Evolutionary conservation across 257 asterid species (phyloP).

Genomic region (Verbena officinalis): DNA sequence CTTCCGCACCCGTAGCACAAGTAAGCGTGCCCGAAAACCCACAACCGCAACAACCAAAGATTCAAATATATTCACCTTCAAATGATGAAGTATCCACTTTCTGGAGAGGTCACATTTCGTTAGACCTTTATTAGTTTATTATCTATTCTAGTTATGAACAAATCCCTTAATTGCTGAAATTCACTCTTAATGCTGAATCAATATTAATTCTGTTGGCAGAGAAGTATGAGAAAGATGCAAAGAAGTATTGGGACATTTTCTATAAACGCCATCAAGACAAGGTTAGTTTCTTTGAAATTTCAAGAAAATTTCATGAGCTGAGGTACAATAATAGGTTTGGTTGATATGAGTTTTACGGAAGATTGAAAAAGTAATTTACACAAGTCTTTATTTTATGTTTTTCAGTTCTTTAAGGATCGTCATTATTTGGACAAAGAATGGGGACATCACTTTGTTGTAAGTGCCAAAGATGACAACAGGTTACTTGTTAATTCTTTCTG

Average conservation of each 20-base stretch:
- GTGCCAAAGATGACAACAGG: constrained; percentile 30
- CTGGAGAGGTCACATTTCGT: constrained; percentile 66
- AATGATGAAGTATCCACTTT: constrained; percentile 85
- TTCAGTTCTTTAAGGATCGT: constrained; percentile 94
- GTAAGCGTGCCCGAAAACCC: constrained; percentile 33
- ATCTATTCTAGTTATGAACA: background rate
- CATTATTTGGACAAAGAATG: constrained; percentile 97
- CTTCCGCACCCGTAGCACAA: constrained; percentile 32
- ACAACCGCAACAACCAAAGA: constrained; percentile 49
- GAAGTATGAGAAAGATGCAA: constrained; percentile 92
- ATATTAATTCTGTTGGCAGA: constrained; percentile 45
- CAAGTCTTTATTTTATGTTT: constrained; percentile 19
- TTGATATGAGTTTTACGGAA: background rate
- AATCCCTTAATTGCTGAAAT: background rate
- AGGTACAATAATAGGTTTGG: background rate
- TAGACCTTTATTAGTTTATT: constrained; percentile 22
- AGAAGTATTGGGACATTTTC: constrained; percentile 92
- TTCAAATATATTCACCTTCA: constrained; percentile 74
- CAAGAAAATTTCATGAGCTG: constrained; percentile 10
- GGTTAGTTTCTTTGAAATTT: constrained; percentile 46
- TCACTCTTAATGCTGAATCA: constrained; percentile 12
- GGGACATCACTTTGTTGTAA: constrained; percentile 91
- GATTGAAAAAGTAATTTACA: background rate
- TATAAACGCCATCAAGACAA: constrained; percentile 92
- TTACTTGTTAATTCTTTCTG: background rate